Percentiles rank a stretch among this genome's conserved stretches.
phyloP scores from a whole-genome alignment of 345 rosid species.

The Gossypium arboreum region DNA sequence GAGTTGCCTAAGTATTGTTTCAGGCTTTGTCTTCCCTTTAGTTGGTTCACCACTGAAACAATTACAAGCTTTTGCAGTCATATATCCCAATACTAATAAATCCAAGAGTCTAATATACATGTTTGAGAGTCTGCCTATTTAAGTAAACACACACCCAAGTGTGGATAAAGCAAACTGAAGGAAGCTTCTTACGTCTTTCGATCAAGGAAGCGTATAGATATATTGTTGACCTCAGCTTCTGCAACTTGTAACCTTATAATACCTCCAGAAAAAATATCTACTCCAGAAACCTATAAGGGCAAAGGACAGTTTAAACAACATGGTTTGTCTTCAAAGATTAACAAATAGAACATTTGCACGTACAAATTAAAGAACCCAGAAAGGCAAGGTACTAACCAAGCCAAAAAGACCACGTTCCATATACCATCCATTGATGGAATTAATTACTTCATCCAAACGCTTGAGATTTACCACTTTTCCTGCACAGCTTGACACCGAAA shows the following conservation, averaged over 20 bases:
- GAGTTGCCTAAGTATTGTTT: conserved; percentile 86
- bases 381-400: conserved; percentile 23
- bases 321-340: background rate
- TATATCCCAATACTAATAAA: conserved; percentile 7
- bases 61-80: conserved; percentile 15
- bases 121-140: background rate
- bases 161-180: conserved; percentile 16
- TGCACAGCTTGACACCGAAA: conserved; percentile 77
- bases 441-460: conserved; percentile 85
- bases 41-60: conserved; percentile 27
- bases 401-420: conserved; percentile 13
- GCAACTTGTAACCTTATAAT: conserved; percentile 81
- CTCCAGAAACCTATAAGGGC: conserved; percentile 42
- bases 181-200: conserved; percentile 48
- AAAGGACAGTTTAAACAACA: background rate
- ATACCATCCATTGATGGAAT: conserved; percentile 84
- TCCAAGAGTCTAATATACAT: background rate
- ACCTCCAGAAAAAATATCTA: conserved; percentile 71
- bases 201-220: conserved; percentile 15
- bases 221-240: conserved; percentile 81
- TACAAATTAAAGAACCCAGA: conserved; percentile 4
- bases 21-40: conserved; percentile 55
- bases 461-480: conserved; percentile 88
- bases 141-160: background rate
- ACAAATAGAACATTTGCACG: background rate